Evolutionary conservation across 352 stramenopile species (phyloP), one percentile per base, ranked within the genome.

Genomic region (Pythium dissotocum): DNA sequence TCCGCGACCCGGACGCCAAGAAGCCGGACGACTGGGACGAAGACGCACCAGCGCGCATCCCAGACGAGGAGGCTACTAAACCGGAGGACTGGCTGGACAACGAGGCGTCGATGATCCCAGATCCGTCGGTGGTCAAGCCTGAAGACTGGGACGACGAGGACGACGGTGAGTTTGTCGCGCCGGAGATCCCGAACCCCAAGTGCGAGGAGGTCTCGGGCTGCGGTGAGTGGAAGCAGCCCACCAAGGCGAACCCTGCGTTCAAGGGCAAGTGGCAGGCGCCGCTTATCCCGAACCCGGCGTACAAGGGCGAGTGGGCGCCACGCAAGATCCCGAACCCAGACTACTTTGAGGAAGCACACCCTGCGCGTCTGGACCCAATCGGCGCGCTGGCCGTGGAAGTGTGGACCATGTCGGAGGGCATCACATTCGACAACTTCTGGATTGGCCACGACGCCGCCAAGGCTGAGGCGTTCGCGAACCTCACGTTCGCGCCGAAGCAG

Each of bases 11-110:
- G 8, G 77, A 79, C 7, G 93, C 87, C 2, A 78, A 74, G 24
- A 98, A 98, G 73, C 95, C 95, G 0, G 87, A 94, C 8, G 91
- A 98, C 65, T 98, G 95, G 95, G 93, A 98, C 66, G 95, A 98
- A 70, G 84, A 96, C 12, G 90, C 85, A 0, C 95, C 95, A 0
- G 73, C 78, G 10, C 88, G 74, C 1, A 97, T 98, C 57, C 77
- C 77, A 10, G 95, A 98, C 54, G 60, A 86, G 61, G 82, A 87
- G 4, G 91, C 92, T 0, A 70, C 78, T n/a, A 98, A 98, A 76
- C 95, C 95, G 6, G 78, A 77, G 14, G 92, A 87, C 30, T 98
- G 95, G 95, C 70, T 98, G 16, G 94, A 98, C 52, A 76, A 96
- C 36, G 91, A 97, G 40, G 64, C 74, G 13, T 59, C 75, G 0